Evolutionary conservation across 495 filamentous ascomycete genomes (phyloP).

Genomic region (Neurospora sp.): DNA sequence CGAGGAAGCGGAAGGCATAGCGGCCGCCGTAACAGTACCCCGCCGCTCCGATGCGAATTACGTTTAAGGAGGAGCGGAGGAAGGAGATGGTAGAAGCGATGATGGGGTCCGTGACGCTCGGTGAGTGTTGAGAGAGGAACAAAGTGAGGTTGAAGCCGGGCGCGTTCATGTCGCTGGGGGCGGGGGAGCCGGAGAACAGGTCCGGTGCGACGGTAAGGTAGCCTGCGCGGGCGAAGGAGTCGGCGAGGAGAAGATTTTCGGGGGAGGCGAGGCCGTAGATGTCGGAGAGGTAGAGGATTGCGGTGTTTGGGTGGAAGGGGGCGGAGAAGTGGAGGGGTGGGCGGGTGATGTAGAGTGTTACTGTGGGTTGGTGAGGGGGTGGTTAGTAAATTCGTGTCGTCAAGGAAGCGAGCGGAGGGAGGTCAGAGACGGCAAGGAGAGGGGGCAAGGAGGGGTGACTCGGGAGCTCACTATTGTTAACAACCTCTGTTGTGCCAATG

Average conservation of each 20-base stretch:
- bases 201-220: slow-evolving; percentile 69
- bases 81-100: slow-evolving; percentile 50
- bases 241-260: slow-evolving; percentile 63
- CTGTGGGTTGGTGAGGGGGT: slow-evolving; percentile 4
- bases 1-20: slow-evolving; percentile 32
- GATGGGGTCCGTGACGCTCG: slow-evolving; percentile 51
- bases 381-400: background rate
- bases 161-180: slow-evolving; percentile 36
- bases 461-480: slow-evolving; percentile 17
- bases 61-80: slow-evolving; percentile 43
- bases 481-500: slow-evolving; percentile 18
- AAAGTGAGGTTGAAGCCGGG: slow-evolving; percentile 42
- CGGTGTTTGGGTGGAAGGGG: slow-evolving; percentile 31
- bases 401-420: too few relatives aligned
- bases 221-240: slow-evolving; percentile 65
- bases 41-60: slow-evolving; percentile 51
- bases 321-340: slow-evolving; percentile 21
- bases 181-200: slow-evolving; percentile 54
- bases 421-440: background rate
- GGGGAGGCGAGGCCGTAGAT: slow-evolving; percentile 49
- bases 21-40: slow-evolving; percentile 55
- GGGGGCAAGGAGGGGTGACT: background rate
- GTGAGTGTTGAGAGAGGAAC: slow-evolving; percentile 46
- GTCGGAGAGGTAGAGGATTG: slow-evolving; percentile 46
- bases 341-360: slow-evolving; percentile 29